phyloP scores from a whole-genome alignment of 2,329 filamentous ascomycete species.

The Plectosphaerella cucumerina region DNA sequence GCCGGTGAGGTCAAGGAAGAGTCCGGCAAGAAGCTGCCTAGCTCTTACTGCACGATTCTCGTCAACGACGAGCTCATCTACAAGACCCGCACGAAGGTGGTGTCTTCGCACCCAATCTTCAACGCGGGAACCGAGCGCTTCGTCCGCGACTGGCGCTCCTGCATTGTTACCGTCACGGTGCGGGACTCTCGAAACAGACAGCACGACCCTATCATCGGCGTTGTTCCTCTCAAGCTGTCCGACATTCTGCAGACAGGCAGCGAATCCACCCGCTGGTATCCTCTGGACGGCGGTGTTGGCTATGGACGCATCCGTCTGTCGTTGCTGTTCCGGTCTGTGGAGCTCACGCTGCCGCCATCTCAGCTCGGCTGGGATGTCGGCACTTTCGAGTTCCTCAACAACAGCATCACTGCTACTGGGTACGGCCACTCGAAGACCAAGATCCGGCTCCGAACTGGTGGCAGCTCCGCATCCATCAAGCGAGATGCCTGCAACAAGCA shows the following conservation, averaged over 20 bases:
- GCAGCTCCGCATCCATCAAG: conserved; percentile 68
- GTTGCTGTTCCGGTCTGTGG: conserved; percentile 83
- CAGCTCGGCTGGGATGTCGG: conserved; percentile 94
- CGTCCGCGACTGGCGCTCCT: conserved; percentile 86
- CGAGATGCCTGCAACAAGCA: conserved; percentile 57
- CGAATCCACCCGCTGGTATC: conserved; percentile 88
- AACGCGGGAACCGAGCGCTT: conserved; percentile 95
- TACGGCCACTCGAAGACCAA: conserved; percentile 68
- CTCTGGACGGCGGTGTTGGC: conserved; percentile 89
- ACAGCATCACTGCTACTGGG: conserved; percentile 60
- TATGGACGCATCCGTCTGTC: conserved; percentile 89
- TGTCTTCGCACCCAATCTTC: conserved; percentile 93
- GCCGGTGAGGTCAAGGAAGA: conserved; percentile 87
- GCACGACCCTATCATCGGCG: conserved; percentile 90
- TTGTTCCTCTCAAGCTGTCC: conserved; percentile 82
- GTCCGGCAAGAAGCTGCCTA: conserved; percentile 73
- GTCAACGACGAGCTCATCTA: conserved; percentile 87
- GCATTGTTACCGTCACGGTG: conserved; percentile 81
- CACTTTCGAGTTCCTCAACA: conserved; percentile 81
- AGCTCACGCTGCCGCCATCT: conserved; percentile 76
- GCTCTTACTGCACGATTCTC: conserved; percentile 88
- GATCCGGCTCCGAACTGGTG: conserved; percentile 77
- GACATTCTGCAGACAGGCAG: conserved; percentile 86
- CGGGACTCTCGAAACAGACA: conserved; percentile 85
- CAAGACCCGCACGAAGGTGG: conserved; percentile 90